Evolutionary conservation across 2,329 filamentous ascomycete genomes (phyloP), one percentile per base, ranked within the genome.

Genomic region (Aspergillus persii): DNA sequence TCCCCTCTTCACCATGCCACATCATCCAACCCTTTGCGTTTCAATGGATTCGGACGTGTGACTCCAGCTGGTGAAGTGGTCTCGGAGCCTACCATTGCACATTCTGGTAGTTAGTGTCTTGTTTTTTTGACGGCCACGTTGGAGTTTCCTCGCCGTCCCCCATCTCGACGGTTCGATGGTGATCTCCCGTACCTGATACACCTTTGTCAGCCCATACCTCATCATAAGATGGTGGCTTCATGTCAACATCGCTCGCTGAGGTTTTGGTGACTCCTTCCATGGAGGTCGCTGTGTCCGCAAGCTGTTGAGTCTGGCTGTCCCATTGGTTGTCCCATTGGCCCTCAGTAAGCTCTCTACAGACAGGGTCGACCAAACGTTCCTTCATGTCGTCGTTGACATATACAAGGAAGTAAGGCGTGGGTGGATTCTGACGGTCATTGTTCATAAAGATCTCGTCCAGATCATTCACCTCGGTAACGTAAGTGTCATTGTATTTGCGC

Each of bases 401-500:
- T 47, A 92, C 91, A 26, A 95, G 83, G 71, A 90, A 92, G 71
- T 92, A 92, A 2, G 92, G 91, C 52, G 92, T 93, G 4, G 91
- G 90, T 0, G 84, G 75, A 77, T 87, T 76, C 63, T 74, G 74
- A 9, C 79, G 83, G 61, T 85, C 86, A 52, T 90, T 81, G 61
- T 85, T 82, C 27, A 84, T 81, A 63, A 95, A 87, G 46, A 96
- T 90, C 53, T 89, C 84, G 15, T 81, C 80, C 7, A 84, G 81
- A 67, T 90, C 84, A 12, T 81, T 79, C 29, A 86, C 83, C 63
- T 90, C 86, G 2, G 85, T 88, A 27, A 99, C 92, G 15, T 83
- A 83, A 56, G 89, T 89, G 69, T 99, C 95, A 72, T 99, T 99
- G 81, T 97, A 99, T 70, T 91, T 92, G 58, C 92, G 88, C 93